phyloP scores from a whole-genome alignment of 352 stramenopile species.

The Hyaloperonospora brassicae region DNA sequence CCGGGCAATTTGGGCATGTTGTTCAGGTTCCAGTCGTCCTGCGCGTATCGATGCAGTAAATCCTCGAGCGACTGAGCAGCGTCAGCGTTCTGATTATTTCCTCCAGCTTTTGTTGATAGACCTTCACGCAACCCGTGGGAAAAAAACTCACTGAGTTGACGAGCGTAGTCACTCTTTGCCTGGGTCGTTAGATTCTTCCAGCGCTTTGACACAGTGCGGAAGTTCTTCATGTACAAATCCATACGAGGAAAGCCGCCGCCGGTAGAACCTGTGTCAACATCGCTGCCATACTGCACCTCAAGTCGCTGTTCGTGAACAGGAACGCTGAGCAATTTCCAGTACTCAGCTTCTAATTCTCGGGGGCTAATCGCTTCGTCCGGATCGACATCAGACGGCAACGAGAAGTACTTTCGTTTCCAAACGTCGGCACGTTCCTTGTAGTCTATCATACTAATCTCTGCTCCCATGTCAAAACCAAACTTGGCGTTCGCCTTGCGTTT shows the following conservation, averaged over 20 bases:
- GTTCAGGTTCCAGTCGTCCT: slow-evolving; percentile 97
- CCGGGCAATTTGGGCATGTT: slow-evolving; percentile 93
- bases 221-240: slow-evolving; percentile 47
- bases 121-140: slow-evolving; percentile 38
- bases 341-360: slow-evolving; percentile 76
- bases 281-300: slow-evolving; percentile 89
- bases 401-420: slow-evolving; percentile 80
- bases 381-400: slow-evolving; percentile 24
- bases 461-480: slow-evolving; percentile 80
- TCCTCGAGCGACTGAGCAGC: slow-evolving; percentile 34
- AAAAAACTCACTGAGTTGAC: slow-evolving; percentile 43
- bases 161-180: slow-evolving; percentile 22
- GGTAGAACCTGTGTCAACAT: slow-evolving; percentile 81
- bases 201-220: slow-evolving; percentile 44
- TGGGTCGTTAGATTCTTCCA: slow-evolving; percentile 40
- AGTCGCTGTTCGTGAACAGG: slow-evolving; percentile 67
- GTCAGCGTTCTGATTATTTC: slow-evolving; percentile 12
- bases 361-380: slow-evolving; percentile 45
- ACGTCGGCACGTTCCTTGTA: slow-evolving; percentile 79
- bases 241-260: slow-evolving; percentile 82
- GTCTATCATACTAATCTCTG: slow-evolving; percentile 65
- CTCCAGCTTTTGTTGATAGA: slow-evolving; percentile 14
- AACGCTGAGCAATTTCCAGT: slow-evolving; percentile 84
- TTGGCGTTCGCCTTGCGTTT: slow-evolving; percentile 44
- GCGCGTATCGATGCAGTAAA: slow-evolving; percentile 62